A percentile compares a stretch with the other conserved stretches of the same genome.
Evolutionary conservation across 768 basidiomycete species (phyloP).

Genomic region (Cystobasidium tubakii): DNA sequence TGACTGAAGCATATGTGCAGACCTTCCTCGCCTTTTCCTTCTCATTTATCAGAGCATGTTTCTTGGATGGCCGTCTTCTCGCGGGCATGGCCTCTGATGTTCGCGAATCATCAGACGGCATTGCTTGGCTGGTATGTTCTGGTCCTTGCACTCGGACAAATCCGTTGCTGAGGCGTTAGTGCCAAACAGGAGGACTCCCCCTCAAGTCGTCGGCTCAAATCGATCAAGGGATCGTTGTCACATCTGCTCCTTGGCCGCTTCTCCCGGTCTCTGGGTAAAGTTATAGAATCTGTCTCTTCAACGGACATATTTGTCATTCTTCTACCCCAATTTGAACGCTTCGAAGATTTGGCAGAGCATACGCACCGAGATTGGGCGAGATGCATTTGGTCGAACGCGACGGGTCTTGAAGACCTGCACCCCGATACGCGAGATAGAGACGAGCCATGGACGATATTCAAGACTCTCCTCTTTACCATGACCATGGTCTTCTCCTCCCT

Average conservation of each 20-base stretch:
- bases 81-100: constrained; percentile 35
- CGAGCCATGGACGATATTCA: constrained; percentile 43
- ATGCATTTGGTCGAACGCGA: constrained; percentile 38
- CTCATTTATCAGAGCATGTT: constrained; percentile 27
- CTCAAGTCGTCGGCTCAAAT: constrained; percentile 4
- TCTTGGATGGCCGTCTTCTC: constrained; percentile 39
- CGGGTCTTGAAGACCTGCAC: constrained; percentile 28
- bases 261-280: constrained; percentile 41
- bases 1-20: constrained; percentile 25
- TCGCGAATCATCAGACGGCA: neutral
- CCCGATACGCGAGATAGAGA: constrained; percentile 36
- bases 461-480: constrained; percentile 42
- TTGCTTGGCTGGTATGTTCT: constrained; percentile 29
- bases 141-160: too few species aligned
- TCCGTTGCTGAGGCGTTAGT: neutral
- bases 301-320: constrained; percentile 12
- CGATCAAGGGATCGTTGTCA: neutral
- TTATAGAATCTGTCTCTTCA: constrained; percentile 36
- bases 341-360: neutral
- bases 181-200: neutral
- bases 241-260: constrained; percentile 40
- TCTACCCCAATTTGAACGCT: neutral
- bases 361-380: constrained; percentile 37
- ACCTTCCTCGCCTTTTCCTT: constrained; percentile 32
- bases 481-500: constrained; percentile 43